A percentile compares a stretch with the other conserved stretches of the same genome.
Evolutionary conservation across 306 rosid genomes (phyloP).

Genomic region (Arachis stenosperma): DNA sequence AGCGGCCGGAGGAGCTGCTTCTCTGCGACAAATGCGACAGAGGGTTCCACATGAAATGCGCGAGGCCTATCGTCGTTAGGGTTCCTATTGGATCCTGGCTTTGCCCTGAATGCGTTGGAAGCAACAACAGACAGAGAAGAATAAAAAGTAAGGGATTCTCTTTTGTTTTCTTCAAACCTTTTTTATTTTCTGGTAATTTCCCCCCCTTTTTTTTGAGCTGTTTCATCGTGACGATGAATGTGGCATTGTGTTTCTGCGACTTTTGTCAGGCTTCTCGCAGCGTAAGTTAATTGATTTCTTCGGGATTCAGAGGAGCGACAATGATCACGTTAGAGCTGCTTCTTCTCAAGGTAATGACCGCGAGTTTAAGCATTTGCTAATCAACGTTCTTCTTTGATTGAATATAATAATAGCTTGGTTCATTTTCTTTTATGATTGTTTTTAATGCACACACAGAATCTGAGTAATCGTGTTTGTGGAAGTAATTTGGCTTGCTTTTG

Average conservation of each 20-base stretch:
- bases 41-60: conserved; percentile 87
- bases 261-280: conserved; percentile 73
- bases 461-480: conserved; percentile 19
- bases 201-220: not conserved
- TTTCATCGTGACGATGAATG: conserved; percentile 34
- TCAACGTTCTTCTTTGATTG: not conserved
- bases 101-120: conserved; percentile 69
- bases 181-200: not conserved
- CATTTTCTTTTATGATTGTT: conserved; percentile 11
- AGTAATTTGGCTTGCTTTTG: conserved; percentile 36
- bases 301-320: conserved; percentile 55
- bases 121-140: conserved; percentile 41
- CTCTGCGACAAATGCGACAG: conserved; percentile 81
- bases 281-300: conserved; percentile 74
- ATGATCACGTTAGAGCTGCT: conserved; percentile 6
- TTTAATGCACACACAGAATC: not conserved
- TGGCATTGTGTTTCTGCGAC: conserved; percentile 35
- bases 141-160: conserved; percentile 56
- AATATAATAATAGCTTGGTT: not conserved
- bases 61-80: conserved; percentile 74
- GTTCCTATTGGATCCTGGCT: conserved; percentile 90
- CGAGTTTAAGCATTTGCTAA: conserved; percentile 4
- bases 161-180: not conserved
- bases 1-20: conserved; percentile 66
- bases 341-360: conserved; percentile 57